These are phyloP conservation scores for Taphrina deformans DNA, from an alignment of 1,139 yeast species.

Conservation along the genomic window DNA sequence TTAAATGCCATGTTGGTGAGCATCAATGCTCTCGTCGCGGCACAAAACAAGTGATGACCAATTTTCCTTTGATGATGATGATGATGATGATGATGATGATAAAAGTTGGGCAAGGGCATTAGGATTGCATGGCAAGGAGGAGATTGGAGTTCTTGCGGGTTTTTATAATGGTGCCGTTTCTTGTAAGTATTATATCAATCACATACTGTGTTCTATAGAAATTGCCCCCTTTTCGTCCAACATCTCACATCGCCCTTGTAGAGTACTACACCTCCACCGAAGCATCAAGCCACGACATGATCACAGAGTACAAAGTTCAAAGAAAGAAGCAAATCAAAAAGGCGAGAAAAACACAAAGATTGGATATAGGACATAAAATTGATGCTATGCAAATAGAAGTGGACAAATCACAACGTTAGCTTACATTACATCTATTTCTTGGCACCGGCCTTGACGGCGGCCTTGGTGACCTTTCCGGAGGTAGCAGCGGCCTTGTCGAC, in stretches of 20 bases:
- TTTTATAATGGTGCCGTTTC: neutral
- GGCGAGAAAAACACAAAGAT: too few species aligned
- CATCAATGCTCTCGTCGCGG: conserved; percentile 14
- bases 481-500: conserved; percentile 81
- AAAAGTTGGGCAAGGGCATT: neutral
- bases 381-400: conserved; percentile 5
- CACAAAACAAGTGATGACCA: neutral
- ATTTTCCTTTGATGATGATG: neutral
- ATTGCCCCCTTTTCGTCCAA: too few species aligned
- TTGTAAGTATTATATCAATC: neutral
- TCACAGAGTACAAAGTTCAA: too few species aligned
- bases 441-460: conserved; percentile 91
- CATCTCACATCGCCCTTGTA: too few species aligned
- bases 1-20: neutral
- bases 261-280: too few species aligned
- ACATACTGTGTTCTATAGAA: too few species aligned
- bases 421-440: conserved; percentile 63
- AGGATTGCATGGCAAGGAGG: neutral
- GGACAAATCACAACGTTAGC: conserved; percentile 2
- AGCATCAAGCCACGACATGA: too few species aligned
- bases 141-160: too few species aligned
- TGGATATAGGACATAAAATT: neutral
- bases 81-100: neutral
- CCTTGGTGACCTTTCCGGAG: conserved; percentile 99
- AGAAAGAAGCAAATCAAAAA: neutral